These are phyloP conservation scores for Suhomyces canberraensis DNA, from an alignment of 805 yeast genomes.

Conservation along the genomic window DNA sequence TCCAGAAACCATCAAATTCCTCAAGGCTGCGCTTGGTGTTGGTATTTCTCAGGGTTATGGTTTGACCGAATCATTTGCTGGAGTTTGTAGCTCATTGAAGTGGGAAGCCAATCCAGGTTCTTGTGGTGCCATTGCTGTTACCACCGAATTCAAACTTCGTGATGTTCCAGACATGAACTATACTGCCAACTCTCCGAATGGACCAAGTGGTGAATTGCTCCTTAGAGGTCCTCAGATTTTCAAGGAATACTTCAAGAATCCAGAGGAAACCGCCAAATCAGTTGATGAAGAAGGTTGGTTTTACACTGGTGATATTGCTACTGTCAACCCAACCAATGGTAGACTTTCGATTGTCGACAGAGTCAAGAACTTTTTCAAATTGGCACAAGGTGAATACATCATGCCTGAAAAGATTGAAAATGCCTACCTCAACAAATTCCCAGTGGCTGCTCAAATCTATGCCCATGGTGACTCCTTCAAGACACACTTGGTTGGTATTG, in stretches of 20 bases:
- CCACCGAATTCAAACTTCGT: constrained; percentile 50
- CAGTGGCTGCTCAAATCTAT: constrained; percentile 50
- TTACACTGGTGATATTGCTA: constrained; percentile 61
- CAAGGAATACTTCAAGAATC: constrained; percentile 52
- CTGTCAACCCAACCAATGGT: constrained; percentile 46
- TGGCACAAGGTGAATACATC: constrained; percentile 53
- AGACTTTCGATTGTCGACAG: constrained; percentile 64
- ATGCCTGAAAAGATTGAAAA: constrained; percentile 77
- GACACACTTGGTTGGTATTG: constrained; percentile 54
- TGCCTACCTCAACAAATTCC: constrained; percentile 50
- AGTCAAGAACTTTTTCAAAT: constrained; percentile 75
- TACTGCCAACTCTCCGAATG: constrained; percentile 31
- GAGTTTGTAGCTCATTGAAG: constrained; percentile 38
- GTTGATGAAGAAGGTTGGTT: constrained; percentile 60
- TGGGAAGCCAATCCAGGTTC: constrained; percentile 51
- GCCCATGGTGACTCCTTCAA: constrained; percentile 63
- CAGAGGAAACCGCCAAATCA: constrained; percentile 50
- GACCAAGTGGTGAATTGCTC: constrained; percentile 57
- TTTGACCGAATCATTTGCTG: constrained; percentile 63
- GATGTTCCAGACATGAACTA: constrained; percentile 66
- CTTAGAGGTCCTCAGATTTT: constrained; percentile 66
- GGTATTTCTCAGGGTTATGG: constrained; percentile 74
- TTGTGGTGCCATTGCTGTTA: constrained; percentile 58
- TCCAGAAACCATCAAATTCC: constrained; percentile 55
- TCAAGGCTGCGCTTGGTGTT: constrained; percentile 58